Evolutionary conservation across 2,329 filamentous ascomycete species (phyloP).

Genomic region (Sporothrix brasiliensis): DNA sequence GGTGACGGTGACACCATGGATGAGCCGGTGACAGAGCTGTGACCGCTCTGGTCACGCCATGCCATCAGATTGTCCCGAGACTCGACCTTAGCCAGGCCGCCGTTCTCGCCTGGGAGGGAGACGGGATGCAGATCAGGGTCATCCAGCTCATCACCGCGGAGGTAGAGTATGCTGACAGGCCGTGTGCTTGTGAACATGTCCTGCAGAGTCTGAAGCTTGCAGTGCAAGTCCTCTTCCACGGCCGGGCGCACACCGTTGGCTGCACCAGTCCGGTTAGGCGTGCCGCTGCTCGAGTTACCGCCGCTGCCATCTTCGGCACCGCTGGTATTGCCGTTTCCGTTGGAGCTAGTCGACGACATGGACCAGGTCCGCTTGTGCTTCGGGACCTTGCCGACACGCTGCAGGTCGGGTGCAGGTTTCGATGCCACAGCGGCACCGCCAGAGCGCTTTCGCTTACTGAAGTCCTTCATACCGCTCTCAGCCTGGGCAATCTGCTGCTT

Average conservation of each 20-base stretch:
- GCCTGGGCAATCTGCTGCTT: constrained; percentile 89
- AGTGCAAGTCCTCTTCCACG: constrained; percentile 74
- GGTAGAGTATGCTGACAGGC: constrained; percentile 74
- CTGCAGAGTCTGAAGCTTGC: constrained; percentile 75
- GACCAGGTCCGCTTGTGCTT: constrained; percentile 97
- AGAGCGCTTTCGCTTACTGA: constrained; percentile 65
- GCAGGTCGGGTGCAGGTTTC: constrained; percentile 42
- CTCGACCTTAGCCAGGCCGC: constrained; percentile 60
- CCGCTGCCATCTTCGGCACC: constrained; percentile 20
- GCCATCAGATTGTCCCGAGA: constrained; percentile 50
- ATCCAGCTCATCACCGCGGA: constrained; percentile 75
- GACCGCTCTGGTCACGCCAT: constrained; percentile 58
- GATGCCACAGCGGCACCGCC: constrained; percentile 44
- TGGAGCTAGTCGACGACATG: constrained; percentile 76
- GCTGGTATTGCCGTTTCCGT: constrained; percentile 47
- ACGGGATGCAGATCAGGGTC: constrained; percentile 81
- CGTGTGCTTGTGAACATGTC: constrained; percentile 88
- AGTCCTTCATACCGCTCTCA: constrained; percentile 68
- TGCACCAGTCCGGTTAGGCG: not conserved
- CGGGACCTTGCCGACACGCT: constrained; percentile 76
- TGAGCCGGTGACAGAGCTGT: constrained; percentile 62
- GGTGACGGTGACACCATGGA: constrained; percentile 67
- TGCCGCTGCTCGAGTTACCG: constrained; percentile 21
- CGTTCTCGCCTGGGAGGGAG: constrained; percentile 67
- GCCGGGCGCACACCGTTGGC: constrained; percentile 48